Evolutionary conservation across 2,329 filamentous ascomycete species (phyloP), one percentile per base, ranked within the genome.

Genomic region (Fusarium sp.): DNA sequence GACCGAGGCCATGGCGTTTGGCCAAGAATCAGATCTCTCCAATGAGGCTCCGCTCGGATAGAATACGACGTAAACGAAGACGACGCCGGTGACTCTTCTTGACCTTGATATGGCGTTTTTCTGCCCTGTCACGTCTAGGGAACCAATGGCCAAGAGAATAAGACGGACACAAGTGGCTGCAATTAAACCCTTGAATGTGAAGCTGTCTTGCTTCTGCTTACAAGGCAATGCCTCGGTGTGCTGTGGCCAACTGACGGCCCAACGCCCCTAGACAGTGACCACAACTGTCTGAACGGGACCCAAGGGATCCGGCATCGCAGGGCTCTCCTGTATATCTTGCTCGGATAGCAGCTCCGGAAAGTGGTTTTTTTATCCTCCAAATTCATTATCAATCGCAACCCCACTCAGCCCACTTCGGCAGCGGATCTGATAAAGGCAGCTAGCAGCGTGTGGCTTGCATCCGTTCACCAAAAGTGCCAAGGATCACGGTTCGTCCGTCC

Each of bases 391-490:
- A 74, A 74, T 72, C 72, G 65, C 59, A 39, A 43, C 54, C 48
- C 72, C 72, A 74, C 72, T 66, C 39, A 20, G 35, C 11, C 68
- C 48, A 58, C 61, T 60, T 62, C 48, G 31, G 22, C 39, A 57
- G 64, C 72, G 72, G 72, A 74, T 74, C 72, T 75, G 72, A 74
- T 74, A 74, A 74, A 74, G 67, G 61, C 43, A 54, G 54, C 71
- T 75, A 75, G 69, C 16, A 63, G 11, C 63, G 31, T 73, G 61
- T 64, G 62, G 61, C 62, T 64, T 64, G 61, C 48, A 64, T 31
- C 48, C 48, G 27, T 64, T 64, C 33, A 31, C 52, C 61, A 39
- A 57, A 33, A 64, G 29, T 27, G 67, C 73, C 73, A 71, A 74
- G 73, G 64, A 72, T 76, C 73, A 76, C 70, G 57, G 64, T 72